Conservation (phyloP, 345 rosid genomes). For the Arabis hirsuta region DNA sequence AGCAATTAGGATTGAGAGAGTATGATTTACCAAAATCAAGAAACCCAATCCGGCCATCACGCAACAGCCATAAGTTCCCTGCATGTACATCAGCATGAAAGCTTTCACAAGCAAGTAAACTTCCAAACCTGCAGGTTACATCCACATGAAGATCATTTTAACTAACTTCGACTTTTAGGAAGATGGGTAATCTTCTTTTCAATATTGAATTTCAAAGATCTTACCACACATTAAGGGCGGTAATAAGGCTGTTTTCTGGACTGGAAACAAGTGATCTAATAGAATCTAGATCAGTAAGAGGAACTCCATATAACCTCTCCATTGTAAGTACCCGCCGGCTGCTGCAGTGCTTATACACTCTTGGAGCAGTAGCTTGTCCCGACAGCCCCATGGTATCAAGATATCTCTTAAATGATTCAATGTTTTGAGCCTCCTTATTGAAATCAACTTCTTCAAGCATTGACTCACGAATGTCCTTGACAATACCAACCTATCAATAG, state of each 20-base stretch:
- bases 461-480: slow-evolving; percentile 88
- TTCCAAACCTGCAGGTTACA: slow-evolving; percentile 78
- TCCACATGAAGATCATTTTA: slow-evolving; percentile 8
- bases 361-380: slow-evolving; percentile 94
- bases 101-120: slow-evolving; percentile 89
- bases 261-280: slow-evolving; percentile 85
- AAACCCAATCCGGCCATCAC: slow-evolving; percentile 96
- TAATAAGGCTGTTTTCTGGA: slow-evolving; percentile 90
- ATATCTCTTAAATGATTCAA: slow-evolving; percentile 81
- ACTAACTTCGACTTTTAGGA: slow-evolving; percentile 1
- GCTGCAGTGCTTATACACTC: slow-evolving; percentile 86
- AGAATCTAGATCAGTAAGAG: slow-evolving; percentile 93
- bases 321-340: slow-evolving; percentile 78
- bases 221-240: slow-evolving; percentile 96
- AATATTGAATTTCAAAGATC: slow-evolving; percentile 30
- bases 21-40: slow-evolving; percentile 87
- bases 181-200: neutral
- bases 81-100: slow-evolving; percentile 99
- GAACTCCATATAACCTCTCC: slow-evolving; percentile 99
- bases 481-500: slow-evolving; percentile 72
- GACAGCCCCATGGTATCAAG: slow-evolving; percentile 85
- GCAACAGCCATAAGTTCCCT: slow-evolving; percentile 90
- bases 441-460: slow-evolving; percentile 99
- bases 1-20: slow-evolving; percentile 20
- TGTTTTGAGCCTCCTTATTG: slow-evolving; percentile 82